Evolutionary conservation across 2,329 filamentous ascomycete species (phyloP), one percentile per base, ranked within the genome.

Genomic region (Thelonectria discophora): DNA sequence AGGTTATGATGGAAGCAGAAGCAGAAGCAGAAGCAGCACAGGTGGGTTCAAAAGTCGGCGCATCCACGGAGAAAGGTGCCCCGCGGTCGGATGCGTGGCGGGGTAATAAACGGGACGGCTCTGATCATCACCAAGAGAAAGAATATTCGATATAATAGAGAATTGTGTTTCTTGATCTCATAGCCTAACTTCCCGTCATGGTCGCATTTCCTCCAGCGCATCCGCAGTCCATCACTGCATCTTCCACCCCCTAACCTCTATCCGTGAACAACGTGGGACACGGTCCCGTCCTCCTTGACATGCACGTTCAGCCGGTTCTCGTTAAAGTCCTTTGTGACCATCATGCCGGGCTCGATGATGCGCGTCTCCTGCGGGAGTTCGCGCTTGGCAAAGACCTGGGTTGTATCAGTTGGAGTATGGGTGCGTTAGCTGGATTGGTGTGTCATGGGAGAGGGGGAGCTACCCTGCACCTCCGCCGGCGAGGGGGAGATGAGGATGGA

Each of bases 271-370:
- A 89, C 86, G 64, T 87, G 84, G 56, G 82, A 81, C 46, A 89
- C 85, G 13, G 82, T 86, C 50, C 87, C 87, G 59, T 88, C 84
- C 30, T 88, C 83, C 60, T 82, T 82, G 54, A 89, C 71, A 65
- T 87, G 81, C 20, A 90, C 80, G 60, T 89, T 89, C 63, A 90
- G 78, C 43, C 87, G 79, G 58, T 83, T 76, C 50, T 81, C 78
- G 1, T 77, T 74, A 70, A 82, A 83, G 69, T 89, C 87, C 74
- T 80, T 86, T 57, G 86, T 88, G 20, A 87, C 81, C 75, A 87
- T 84, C 72, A 74, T 74, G 52, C 84, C 85, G 0, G 85, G 85
- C 73, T 82, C 69, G 69, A 89, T 83, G 67, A 90, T 76, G 65
- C 87, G 83, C 40, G 81, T 80, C 70, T 82, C 68, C 73, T 86